Evolutionary conservation across 768 basidiomycete species (phyloP), one percentile per base, ranked within the genome.

Genomic region (Lactarius sanguifluus): DNA sequence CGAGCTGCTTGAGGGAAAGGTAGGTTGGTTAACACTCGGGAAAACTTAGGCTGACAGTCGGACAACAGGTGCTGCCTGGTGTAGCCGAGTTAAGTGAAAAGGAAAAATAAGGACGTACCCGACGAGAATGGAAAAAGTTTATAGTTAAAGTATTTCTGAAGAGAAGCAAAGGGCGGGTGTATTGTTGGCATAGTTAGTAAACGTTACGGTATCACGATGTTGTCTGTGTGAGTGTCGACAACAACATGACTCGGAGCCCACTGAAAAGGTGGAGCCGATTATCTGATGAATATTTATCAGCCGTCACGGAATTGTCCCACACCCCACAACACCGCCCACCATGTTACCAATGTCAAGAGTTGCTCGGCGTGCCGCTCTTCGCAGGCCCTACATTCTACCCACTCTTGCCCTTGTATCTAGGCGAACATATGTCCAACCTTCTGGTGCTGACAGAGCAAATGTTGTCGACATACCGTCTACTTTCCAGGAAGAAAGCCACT

Each of bases 1-100:
- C 66, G 96, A 99, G 77, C 84, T 99, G 47, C 85, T 99, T 72
- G 96, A 99, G 81, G 96, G 96, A 78, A 99, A 99, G 89, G 95
- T 94, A 73, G 73, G 80, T 68, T 45, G 59, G 15, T 50, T 32
- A n/a, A 28, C 28, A 16, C 12, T 56, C n/a, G 23, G 23, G 61
- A 5, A 41, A n/a, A 40, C 32, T 65, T 50, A 57, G 70, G 73
- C 43, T 73, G 68, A 73, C 32, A 69, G n/a, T 38, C 25, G 57
- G 23, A 61, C 54, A 45, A 68, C 62, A 93, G 92, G 86, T 80
- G 57, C 84, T 98, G 25, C 96, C 96, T 61, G 96, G 96, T 75
- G 95, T 98, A 72, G 90, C 90, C 15, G 94, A 89, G 73, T 79
- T 98, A 73, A 94, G 92, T 69, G 88, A 91, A 78, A 96, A 94